Evolutionary conservation across 2,329 filamentous ascomycete genomes (phyloP).

Genomic region (Alternaria sp.): DNA sequence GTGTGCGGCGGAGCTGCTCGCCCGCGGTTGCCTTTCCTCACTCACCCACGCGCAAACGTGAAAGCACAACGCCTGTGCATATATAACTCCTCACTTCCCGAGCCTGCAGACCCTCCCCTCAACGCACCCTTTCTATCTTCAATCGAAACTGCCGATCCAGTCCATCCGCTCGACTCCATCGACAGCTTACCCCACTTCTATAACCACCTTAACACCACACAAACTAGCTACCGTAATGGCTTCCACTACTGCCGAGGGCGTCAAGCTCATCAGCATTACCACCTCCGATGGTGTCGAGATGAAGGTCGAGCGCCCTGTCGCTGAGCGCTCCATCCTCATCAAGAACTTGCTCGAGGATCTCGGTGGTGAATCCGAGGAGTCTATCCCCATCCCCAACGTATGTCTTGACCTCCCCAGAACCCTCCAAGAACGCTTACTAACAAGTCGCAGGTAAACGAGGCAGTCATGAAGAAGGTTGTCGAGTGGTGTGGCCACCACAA

Average conservation of each 20-base stretch:
- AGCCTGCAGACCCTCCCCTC: conserved; percentile 14
- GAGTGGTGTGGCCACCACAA: conserved; percentile 98
- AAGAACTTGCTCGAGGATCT: conserved; percentile 99
- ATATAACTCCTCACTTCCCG: conserved; percentile 22
- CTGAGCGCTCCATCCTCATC: conserved; percentile 92
- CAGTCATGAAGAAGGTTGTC: conserved; percentile 93
- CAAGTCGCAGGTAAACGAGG: conserved; percentile 75
- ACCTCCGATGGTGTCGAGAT: conserved; percentile 58
- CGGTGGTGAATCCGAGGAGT: conserved; percentile 69
- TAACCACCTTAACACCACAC: conserved; percentile 8
- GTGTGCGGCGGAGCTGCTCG: conserved; percentile 16
- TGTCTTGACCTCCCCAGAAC: conserved; percentile 25
- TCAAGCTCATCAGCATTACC: conserved; percentile 53
- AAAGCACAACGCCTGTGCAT: conserved; percentile 13
- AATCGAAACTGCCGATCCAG: conserved; percentile 3
- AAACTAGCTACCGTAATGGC: conserved; percentile 31
- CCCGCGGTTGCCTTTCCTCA: conserved; percentile 23
- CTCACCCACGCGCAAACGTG: conserved; percentile 22
- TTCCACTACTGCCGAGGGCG: conserved; percentile 24
- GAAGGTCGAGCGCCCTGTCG: conserved; percentile 73
- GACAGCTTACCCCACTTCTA: conserved; percentile 33
- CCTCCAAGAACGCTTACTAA: conserved; percentile 33
- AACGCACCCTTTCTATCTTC: conserved; percentile 4
- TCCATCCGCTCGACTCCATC: conserved; percentile 2
- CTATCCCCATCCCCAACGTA: conserved; percentile 86